These are phyloP conservation scores for Xanthoconium stramineum DNA, from an alignment of 768 basidiomycete species.

Conservation along the genomic window DNA sequence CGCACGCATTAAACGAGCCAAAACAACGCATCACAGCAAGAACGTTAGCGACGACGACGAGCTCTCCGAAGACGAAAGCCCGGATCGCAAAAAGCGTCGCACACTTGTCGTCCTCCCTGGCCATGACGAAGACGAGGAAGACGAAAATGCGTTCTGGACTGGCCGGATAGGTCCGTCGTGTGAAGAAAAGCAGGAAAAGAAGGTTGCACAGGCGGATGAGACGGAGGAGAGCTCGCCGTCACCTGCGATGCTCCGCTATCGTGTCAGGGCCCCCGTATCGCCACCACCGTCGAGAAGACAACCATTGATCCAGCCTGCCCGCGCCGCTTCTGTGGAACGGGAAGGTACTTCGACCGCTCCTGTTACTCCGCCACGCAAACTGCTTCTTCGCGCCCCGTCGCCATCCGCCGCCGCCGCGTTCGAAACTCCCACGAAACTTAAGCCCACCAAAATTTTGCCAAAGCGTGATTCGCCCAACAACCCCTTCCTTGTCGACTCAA, in stretches of 20 bases:
- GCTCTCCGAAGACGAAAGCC: conserved; percentile 14
- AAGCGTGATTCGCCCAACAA: conserved; percentile 67
- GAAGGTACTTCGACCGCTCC: conserved; percentile 11
- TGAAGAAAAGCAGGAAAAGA: conserved; percentile 6
- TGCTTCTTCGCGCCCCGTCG: conserved; percentile 22
- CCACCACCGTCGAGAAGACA: conserved; percentile 66
- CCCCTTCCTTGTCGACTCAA: conserved; percentile 54
- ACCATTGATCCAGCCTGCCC: conserved; percentile 25
- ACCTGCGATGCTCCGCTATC: conserved; percentile 34
- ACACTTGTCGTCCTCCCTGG: conserved; percentile 32
- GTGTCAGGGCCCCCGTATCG: conserved; percentile 49
- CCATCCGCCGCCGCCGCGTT: conserved; percentile 17
- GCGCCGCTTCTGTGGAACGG: conserved; percentile 26
- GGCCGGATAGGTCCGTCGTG: conserved; percentile 18
- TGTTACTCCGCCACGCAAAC: conserved; percentile 24
- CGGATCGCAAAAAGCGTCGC: conserved; percentile 39
- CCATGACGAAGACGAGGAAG: conserved; percentile 53
- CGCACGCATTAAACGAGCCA: conserved; percentile 13
- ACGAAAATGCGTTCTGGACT: conserved; percentile 37
- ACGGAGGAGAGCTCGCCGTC: conserved; percentile 29
- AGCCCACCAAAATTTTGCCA: conserved; percentile 32
- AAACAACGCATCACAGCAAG: conserved; percentile 15
- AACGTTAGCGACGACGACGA: conserved; percentile 18
- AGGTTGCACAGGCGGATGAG: conserved; percentile 3
- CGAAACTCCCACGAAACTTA: conserved; percentile 42